Percentiles rank a stretch among this genome's conserved stretches.
phyloP scores from a whole-genome alignment of 352 stramenopile species.

The Globisporangium yorkense region DNA sequence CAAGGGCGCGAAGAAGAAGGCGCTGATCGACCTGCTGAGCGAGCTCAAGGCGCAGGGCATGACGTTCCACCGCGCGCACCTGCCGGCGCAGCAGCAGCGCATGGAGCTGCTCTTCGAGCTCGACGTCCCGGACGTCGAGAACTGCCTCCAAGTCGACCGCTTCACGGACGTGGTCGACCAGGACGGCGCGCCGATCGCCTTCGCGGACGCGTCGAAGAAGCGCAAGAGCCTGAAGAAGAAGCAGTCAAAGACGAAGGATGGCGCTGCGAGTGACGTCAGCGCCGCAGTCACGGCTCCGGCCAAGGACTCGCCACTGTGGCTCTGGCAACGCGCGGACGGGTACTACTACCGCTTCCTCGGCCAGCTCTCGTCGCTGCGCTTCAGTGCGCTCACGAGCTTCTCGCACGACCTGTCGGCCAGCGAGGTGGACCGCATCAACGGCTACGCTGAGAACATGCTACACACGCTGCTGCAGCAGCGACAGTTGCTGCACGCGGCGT shows the following conservation, averaged over 20 bases:
- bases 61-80: conserved; percentile 63
- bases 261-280: conserved; percentile 8
- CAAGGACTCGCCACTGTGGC: conserved; percentile 68
- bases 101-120: conserved; percentile 82
- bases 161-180: conserved; percentile 39
- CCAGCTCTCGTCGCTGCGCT: conserved; percentile 74
- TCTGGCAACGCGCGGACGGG: conserved; percentile 79
- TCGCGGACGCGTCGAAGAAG: conserved; percentile 18
- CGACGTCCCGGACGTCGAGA: conserved; percentile 78
- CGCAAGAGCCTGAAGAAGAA: conserved; percentile 26
- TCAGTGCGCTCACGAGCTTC: conserved; percentile 73
- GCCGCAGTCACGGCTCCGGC: conserved; percentile 5
- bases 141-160: conserved; percentile 70
- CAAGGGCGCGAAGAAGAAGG: conserved; percentile 97
- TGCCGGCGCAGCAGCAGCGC: conserved; percentile 66
- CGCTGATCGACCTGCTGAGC: conserved; percentile 93
- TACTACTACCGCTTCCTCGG: conserved; percentile 89
- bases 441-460: conserved; percentile 89
- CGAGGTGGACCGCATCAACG: conserved; percentile 85
- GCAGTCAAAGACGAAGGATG: conserved; percentile 16
- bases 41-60: conserved; percentile 87
- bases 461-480: conserved; percentile 86
- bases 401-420: conserved; percentile 78
- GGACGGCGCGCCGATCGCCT: conserved; percentile 7
- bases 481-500: conserved; percentile 61